A percentile compares a stretch with the other conserved stretches of the same genome.
phyloP scores from a whole-genome alignment of 2,329 filamentous ascomycete species.

The Nigrospora osmanthi region DNA sequence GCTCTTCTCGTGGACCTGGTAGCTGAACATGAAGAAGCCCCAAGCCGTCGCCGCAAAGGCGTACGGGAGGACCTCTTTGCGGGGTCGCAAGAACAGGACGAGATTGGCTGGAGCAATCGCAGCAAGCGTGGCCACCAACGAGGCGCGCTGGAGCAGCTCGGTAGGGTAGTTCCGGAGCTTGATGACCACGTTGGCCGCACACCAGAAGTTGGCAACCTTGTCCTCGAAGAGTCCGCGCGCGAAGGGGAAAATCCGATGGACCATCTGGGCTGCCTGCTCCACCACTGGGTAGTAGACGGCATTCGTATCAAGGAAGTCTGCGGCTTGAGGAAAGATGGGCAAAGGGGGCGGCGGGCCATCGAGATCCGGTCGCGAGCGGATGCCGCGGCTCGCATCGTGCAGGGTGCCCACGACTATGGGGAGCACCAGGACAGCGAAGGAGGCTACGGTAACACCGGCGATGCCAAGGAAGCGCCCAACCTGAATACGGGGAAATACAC shows the following conservation, averaged over 20 bases:
- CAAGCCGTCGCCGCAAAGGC: constrained; percentile 80
- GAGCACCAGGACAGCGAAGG: constrained; percentile 68
- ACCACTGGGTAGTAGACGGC: constrained; percentile 67
- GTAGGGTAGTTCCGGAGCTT: constrained; percentile 74
- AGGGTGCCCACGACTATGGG: constrained; percentile 68
- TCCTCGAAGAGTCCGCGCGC: constrained; percentile 95
- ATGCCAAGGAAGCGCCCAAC: constrained; percentile 65
- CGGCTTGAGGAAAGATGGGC: constrained; percentile 52
- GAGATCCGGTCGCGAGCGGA: constrained; percentile 47
- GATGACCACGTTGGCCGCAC: constrained; percentile 78
- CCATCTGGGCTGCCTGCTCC: constrained; percentile 72
- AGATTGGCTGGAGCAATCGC: constrained; percentile 74
- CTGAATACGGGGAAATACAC: constrained; percentile 67
- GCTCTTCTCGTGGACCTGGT: constrained; percentile 98
- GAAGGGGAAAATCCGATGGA: constrained; percentile 94
- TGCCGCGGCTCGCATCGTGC: constrained; percentile 59
- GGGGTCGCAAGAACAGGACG: constrained; percentile 71
- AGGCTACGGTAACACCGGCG: constrained; percentile 60
- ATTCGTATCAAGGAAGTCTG: constrained; percentile 50
- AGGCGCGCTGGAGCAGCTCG: constrained; percentile 65
- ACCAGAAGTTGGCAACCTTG: constrained; percentile 99
- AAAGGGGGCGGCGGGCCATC: constrained; percentile 53
- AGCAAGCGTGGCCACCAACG: constrained; percentile 65
- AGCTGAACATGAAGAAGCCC: constrained; percentile 97
- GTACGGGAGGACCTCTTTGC: constrained; percentile 68